phyloP scores from a whole-genome alignment of 148 eudicot genomes.

The Persicaria tinctoria region DNA sequence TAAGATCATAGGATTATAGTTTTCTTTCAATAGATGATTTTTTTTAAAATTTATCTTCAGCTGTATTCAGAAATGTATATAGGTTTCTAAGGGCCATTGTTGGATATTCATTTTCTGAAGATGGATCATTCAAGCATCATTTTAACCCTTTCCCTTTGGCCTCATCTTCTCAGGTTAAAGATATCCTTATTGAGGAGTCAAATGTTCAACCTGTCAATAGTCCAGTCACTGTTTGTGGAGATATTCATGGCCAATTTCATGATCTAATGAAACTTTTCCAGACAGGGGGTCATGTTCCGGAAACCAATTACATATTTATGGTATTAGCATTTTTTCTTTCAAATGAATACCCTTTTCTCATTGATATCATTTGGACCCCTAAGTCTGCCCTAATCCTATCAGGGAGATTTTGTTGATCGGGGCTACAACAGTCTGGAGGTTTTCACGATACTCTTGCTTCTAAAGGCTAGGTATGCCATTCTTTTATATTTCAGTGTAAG shows the following conservation, averaged over 20 bases:
- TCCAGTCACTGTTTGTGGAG: conserved; percentile 99
- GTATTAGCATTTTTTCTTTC: conserved; percentile 28
- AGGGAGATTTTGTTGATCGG: conserved; percentile 99
- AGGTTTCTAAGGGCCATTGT: background rate
- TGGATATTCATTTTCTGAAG: background rate
- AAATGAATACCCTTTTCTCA: background rate
- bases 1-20: background rate
- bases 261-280: conserved; percentile 98
- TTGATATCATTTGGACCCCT: conserved; percentile 6
- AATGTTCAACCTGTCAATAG: conserved; percentile 98
- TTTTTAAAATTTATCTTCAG: background rate
- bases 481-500: background rate
- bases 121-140: background rate
- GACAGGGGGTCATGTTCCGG: conserved; percentile 98
- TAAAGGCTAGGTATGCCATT: conserved; percentile 79
- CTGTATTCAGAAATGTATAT: background rate
- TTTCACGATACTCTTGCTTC: conserved; percentile 94
- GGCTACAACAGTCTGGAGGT: conserved; percentile 99
- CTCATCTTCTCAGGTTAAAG: conserved; percentile 61
- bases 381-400: conserved; percentile 21
- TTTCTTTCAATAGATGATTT: background rate
- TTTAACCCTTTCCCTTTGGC: background rate
- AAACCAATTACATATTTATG: conserved; percentile 98
- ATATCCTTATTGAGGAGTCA: conserved; percentile 93
- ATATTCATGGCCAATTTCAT: conserved; percentile 98